A percentile compares a stretch with the other conserved stretches of the same genome.
Conservation (phyloP, 139 green algal species). For the Volvox reticuliferus region DNA sequence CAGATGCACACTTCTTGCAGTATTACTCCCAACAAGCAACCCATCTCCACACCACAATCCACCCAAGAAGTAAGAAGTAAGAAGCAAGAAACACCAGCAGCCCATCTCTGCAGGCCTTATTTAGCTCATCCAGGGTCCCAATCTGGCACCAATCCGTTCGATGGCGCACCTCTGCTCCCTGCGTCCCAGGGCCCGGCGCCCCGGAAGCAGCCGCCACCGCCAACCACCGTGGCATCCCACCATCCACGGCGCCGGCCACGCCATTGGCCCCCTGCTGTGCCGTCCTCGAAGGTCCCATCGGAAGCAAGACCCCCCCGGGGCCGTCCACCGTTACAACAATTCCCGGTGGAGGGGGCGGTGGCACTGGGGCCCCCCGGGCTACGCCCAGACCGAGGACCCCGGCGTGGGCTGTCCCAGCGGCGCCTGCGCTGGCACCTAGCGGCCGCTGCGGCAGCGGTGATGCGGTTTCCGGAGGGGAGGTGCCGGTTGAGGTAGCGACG, state of each 20-base stretch:
- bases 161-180: neutral
- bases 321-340: neutral
- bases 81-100: too few relatives aligned
- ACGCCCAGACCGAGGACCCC: neutral
- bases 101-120: too few relatives aligned
- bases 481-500: neutral
- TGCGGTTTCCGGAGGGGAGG: neutral
- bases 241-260: neutral
- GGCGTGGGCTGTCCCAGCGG: neutral
- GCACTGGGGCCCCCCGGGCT: neutral
- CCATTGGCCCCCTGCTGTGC: neutral
- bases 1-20: too few relatives aligned
- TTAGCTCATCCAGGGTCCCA: too few relatives aligned
- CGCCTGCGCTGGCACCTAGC: neutral
- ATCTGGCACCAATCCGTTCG: too few relatives aligned
- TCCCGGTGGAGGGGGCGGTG: slow-evolving; percentile 5
- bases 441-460: slow-evolving; percentile 5
- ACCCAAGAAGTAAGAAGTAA: too few relatives aligned
- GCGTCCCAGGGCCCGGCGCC: slow-evolving; percentile 28
- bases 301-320: too few relatives aligned
- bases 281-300: too few relatives aligned
- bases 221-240: slow-evolving; percentile 27
- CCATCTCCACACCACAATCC: too few relatives aligned
- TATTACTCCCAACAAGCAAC: too few relatives aligned
- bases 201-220: slow-evolving; percentile 45